Base-by-base conservation (phyloP, 257 asterid genomes). In the Solanum dulcamara region DNA sequence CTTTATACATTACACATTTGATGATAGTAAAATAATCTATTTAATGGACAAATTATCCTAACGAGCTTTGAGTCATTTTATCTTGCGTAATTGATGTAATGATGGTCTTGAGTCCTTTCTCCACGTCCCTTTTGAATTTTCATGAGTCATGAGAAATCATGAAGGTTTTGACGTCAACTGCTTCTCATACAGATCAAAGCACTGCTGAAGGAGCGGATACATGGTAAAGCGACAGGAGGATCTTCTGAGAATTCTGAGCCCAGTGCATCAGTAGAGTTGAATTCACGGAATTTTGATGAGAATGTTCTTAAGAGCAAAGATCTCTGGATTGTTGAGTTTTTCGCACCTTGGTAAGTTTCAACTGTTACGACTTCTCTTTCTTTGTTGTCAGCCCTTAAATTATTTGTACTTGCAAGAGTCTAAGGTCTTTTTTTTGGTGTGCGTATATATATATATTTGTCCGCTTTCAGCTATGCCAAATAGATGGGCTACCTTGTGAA, bases 251-350 rank as follows among this genome's bases (percentile, higher is more conserved):
- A 91, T 84, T 90, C 98, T 33, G 99, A 97, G 85, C 90, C 97
- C 72, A 97, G 94, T 89, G 95, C 94, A 80, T 97, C 99, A 35
- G 88, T 94, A 4, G 99, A 95, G 83, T 88, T 97, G 88, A 95
- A 93, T 90, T 94, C 98, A 5, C 85, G 83, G 37, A 97, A 97
- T 87, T 94, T 97, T 91, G 99, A 97, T 86, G 98, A 95, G 85
- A 64, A 91, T 91, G 98, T 97, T 67, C 85, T 90, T 82, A 92
- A 94, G 88, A 95, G 99, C 93, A 97, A 95, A 88, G 99, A 97
- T 17, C 91, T 95, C 53, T 97, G 99, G 99, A 85, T 97, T 80
- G 97, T 97, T 85, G 99, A 97, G 91, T 97, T 95, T 92, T 97
- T 92, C 88, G 98, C 99, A 85, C 98, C 99, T 60, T 97, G 98